These are phyloP conservation scores for Schizochytrium sp. DNA, from an alignment of 108 stramenopile species.

Conservation along the genomic window DNA sequence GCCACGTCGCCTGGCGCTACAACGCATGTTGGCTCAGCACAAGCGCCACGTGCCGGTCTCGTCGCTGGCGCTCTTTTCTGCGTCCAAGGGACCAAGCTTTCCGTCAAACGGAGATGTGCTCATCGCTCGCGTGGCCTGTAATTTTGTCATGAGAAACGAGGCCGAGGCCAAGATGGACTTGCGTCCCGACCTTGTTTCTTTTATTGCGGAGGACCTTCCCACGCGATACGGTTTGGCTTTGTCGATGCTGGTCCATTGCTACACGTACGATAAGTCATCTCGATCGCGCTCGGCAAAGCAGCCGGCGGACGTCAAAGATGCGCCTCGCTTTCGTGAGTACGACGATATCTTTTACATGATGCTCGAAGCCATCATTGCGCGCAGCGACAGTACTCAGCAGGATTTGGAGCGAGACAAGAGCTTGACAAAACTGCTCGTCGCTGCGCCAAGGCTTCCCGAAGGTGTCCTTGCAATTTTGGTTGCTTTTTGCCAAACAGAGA, in stretches of 20 bases:
- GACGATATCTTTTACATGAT: neutral
- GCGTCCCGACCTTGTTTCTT: neutral
- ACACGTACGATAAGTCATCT: neutral
- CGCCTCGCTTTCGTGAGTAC: neutral
- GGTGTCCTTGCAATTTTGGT: neutral
- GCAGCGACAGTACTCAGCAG: neutral
- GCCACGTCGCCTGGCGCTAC: neutral
- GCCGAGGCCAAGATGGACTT: conserved; percentile 1
- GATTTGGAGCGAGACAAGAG: neutral
- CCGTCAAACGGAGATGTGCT: neutral
- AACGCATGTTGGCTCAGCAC: neutral
- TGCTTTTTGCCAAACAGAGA: neutral
- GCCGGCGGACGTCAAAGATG: neutral
- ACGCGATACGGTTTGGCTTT: neutral
- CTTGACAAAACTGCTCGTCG: neutral
- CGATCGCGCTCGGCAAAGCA: neutral
- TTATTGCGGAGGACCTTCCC: conserved; percentile 9
- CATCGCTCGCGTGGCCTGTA: neutral
- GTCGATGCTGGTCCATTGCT: neutral
- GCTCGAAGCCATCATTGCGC: neutral
- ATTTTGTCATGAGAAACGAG: neutral
- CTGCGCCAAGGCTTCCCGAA: neutral
- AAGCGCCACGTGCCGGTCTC: neutral
- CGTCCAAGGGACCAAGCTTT: neutral
- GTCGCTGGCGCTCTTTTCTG: neutral